Percentiles rank a stretch among this genome's conserved stretches.
phyloP scores from a whole-genome alignment of 1,139 yeast species.

The Lodderomyces jiufengensis region DNA sequence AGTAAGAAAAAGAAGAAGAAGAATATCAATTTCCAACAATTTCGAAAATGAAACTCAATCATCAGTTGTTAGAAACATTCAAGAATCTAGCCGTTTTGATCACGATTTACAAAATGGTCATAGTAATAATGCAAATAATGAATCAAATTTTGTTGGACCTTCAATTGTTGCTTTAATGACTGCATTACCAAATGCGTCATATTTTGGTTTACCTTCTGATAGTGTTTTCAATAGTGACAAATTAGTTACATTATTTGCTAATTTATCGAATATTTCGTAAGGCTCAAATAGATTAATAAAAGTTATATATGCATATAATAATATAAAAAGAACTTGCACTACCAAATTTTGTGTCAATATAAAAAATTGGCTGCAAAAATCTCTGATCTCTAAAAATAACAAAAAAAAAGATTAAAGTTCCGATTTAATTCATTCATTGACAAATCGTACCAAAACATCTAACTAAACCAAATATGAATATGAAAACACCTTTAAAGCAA shows the following conservation, averaged over 20 bases:
- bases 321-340: too few relatives aligned
- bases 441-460: neutral
- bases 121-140: constrained; percentile 8
- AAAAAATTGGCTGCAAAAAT: constrained; percentile 5
- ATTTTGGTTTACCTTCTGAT: constrained; percentile 40
- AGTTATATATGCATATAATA: neutral
- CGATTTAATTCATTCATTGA: too few relatives aligned
- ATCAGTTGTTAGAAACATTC: constrained; percentile 11
- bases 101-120: constrained; percentile 12
- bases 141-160: constrained; percentile 45
- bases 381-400: neutral
- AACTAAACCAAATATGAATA: neutral
- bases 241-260: constrained; percentile 39
- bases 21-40: too few relatives aligned
- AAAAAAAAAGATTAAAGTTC: too few relatives aligned
- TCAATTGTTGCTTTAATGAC: constrained; percentile 52
- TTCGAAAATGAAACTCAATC: constrained; percentile 8
- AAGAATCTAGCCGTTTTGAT: constrained; percentile 12
- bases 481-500: constrained; percentile 8
- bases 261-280: constrained; percentile 29
- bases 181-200: constrained; percentile 49
- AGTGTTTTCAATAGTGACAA: constrained; percentile 39
- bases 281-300: neutral
- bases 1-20: constrained; percentile 20
- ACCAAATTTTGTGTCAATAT: too few relatives aligned